phyloP scores from a whole-genome alignment of 1,139 yeast species.

The Petasospora rhodanensis region DNA sequence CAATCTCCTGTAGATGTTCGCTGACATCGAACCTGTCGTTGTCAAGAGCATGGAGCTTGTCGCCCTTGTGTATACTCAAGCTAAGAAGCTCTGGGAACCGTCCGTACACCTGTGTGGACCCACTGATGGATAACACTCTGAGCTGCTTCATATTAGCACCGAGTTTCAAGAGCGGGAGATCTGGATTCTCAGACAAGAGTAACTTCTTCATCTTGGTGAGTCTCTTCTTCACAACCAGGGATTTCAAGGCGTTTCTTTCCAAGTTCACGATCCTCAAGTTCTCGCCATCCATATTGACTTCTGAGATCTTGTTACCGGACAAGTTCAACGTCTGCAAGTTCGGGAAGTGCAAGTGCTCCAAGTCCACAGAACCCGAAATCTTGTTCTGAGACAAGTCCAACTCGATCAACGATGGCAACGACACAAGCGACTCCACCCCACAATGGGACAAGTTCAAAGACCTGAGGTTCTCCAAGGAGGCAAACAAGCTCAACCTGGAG shows the following conservation, averaged over 20 bases:
- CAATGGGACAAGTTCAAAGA: slow-evolving; percentile 18
- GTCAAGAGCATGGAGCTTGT: slow-evolving; percentile 1
- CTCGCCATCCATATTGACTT: slow-evolving; percentile 12
- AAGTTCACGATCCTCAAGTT: slow-evolving; percentile 10
- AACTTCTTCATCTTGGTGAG: slow-evolving; percentile 11
- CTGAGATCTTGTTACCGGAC: slow-evolving; percentile 13
- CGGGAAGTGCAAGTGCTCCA: slow-evolving; percentile 8
- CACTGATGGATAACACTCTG: slow-evolving; percentile 10
- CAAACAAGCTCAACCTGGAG: slow-evolving; percentile 15
- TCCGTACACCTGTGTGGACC: slow-evolving; percentile 8
- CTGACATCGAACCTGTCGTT: slow-evolving; percentile 3
- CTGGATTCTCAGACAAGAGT: slow-evolving; percentile 3
- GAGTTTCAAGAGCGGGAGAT: slow-evolving; percentile 3
- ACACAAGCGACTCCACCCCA: slow-evolving; percentile 11
- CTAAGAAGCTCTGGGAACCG: slow-evolving; percentile 11
- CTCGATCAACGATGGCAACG: slow-evolving; percentile 15
- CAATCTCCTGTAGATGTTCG: slow-evolving; percentile 7
- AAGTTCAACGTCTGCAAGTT: slow-evolving; percentile 13
- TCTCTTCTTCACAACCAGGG: slow-evolving; percentile 1
- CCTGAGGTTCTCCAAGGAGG: slow-evolving; percentile 15
- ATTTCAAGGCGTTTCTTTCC: slow-evolving; percentile 5
- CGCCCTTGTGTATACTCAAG: slow-evolving; percentile 6
- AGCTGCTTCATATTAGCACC: slow-evolving; percentile 4
- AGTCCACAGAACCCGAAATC: slow-evolving; percentile 13
- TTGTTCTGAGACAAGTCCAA: slow-evolving; percentile 19